Base-by-base conservation (phyloP, 192 early-diverging fungal species). In the Coemansia sp. region DNA sequence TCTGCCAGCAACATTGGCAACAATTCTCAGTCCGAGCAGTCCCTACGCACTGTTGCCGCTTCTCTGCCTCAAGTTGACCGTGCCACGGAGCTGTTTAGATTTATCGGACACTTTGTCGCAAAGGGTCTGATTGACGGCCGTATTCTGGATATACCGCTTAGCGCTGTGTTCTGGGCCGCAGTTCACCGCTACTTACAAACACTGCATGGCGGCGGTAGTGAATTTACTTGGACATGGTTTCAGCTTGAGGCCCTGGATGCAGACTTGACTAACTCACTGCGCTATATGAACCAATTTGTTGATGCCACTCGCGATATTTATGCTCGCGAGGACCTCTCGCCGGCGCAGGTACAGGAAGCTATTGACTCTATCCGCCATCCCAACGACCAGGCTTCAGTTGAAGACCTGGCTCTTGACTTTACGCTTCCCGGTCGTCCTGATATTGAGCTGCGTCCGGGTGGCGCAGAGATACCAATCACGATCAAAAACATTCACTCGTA, bases 71-170 rank as follows among this genome's bases (percentile, higher is more conserved):
- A 39, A 9, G 31, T 51, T 0, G 61, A 66, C 30, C 64, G 69
- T 30, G 30, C 42, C 11, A 17, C 68, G 4, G 66, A 82, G 27
- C 64, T 94, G 65, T 95, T 95, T 81, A 82, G 81, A 55, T 80
- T 87, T 0, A 64, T 94, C 2, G 96, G 96, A 11, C 91, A 89
- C 46, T 93, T 97, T 75, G 87, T 95, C 20, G 93, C 92, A 24
- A 94, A 95, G 74, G 90, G 91, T 2, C 75, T 97, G 75, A 74
- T 96, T 36, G 96, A 98, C 65, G 85, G 85, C 31, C 83, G 96
- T 53, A 86, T 93, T 6, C 84, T 98, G 32, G 94, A 97, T 71
- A 73, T 98, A 55, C 90, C 89, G 3, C 86, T 98, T 60, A 87
- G 85, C 57, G 66, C 85, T 1, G 64, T 88, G 7, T 95, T 98